Conservation (phyloP, 805 yeast genomes). For the Hanseniaspora guilliermondii region DNA sequence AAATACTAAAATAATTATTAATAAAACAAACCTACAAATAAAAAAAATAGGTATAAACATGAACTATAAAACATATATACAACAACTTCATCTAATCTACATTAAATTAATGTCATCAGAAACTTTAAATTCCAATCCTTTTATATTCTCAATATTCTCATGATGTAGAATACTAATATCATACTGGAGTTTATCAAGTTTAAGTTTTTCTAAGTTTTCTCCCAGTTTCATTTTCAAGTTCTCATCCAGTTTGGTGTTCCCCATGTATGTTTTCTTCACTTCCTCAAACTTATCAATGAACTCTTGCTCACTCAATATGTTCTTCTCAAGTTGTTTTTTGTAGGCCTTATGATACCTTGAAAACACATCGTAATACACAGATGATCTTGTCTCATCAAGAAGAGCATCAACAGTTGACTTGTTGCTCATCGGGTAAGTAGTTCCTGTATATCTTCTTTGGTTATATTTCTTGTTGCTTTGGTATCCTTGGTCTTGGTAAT, state of each 20-base stretch:
- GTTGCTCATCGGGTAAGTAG: not conserved
- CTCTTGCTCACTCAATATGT: not conserved
- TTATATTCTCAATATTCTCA: constrained; percentile 2
- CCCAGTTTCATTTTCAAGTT: not conserved
- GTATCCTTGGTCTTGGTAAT: not conserved
- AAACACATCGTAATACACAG: not conserved
- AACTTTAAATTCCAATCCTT: not conserved
- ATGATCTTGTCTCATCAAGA: not conserved
- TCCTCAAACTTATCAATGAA: not conserved
- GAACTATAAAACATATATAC: not conserved
- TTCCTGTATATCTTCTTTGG: not conserved
- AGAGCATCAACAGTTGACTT: not conserved
- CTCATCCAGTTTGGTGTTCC: not conserved
- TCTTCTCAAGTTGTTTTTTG: not conserved
- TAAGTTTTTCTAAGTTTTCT: not conserved
- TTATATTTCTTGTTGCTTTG: not conserved
- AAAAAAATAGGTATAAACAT: not conserved
- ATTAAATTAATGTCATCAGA: not conserved
- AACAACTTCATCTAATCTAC: not conserved
- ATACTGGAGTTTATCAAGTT: constrained; percentile 1
- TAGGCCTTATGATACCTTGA: not conserved
- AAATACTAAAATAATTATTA: not conserved
- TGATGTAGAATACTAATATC: not conserved
- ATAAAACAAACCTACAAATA: not conserved
- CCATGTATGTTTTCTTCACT: not conserved